phyloP scores from a whole-genome alignment of 116 monocot genomes.

The Iris pallida region DNA sequence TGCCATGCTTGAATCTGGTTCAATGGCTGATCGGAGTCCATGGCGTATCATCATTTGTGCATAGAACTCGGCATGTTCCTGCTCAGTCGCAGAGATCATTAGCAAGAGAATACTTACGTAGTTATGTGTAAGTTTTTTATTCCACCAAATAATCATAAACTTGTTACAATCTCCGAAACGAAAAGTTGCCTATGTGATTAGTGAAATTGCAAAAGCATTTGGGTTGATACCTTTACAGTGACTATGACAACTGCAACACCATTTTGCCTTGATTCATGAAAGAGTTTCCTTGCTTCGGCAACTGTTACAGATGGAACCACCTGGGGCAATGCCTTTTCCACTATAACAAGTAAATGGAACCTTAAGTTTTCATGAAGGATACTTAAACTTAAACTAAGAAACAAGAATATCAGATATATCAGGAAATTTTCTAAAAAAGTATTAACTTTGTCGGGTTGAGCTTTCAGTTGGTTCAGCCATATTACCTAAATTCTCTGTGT shows the following conservation, averaged over 20 bases:
- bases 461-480: neutral
- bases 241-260: constrained; percentile 62
- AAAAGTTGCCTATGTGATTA: too few species aligned
- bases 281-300: constrained; percentile 41
- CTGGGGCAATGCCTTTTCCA: constrained; percentile 52
- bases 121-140: too few species aligned
- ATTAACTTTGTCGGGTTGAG: neutral
- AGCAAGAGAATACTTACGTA: neutral
- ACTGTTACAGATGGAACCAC: constrained; percentile 46
- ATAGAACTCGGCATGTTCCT: constrained; percentile 66
- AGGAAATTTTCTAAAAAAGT: too few species aligned
- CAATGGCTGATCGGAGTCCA: constrained; percentile 57
- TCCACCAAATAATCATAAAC: too few species aligned
- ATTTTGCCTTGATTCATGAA: constrained; percentile 50
- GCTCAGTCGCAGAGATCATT: neutral
- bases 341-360: constrained; percentile 23
- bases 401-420: too few species aligned
- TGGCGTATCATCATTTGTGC: constrained; percentile 56
- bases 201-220: too few species aligned
- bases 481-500: constrained; percentile 58
- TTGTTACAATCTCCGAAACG: too few species aligned
- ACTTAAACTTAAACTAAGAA: neutral
- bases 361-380: neutral
- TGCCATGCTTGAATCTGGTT: constrained; percentile 38
- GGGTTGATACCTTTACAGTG: constrained; percentile 49